A percentile compares a stretch with the other conserved stretches of the same genome.
These are phyloP conservation scores for Trichoderma lentiforme DNA, from an alignment of 2,329 filamentous ascomycete genomes.

Conservation along the genomic window DNA sequence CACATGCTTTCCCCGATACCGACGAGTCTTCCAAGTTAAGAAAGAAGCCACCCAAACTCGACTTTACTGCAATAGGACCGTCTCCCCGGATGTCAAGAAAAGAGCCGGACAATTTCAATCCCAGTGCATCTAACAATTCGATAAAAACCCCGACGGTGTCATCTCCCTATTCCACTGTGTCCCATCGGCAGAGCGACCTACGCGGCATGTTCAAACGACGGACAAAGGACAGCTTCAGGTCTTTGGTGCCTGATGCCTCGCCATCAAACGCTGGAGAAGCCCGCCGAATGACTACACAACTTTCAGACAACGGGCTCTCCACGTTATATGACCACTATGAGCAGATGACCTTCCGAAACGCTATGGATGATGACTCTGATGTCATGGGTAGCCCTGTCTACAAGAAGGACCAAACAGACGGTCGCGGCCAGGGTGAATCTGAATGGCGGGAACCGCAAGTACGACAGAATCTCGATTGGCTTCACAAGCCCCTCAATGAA, in stretches of 20 bases:
- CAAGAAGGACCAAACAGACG: neutral
- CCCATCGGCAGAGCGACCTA: constrained; percentile 24
- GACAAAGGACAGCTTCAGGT: constrained; percentile 37
- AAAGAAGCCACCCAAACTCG: constrained; percentile 48
- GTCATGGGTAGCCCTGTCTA: neutral
- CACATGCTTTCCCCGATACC: constrained; percentile 34
- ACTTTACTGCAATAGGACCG: constrained; percentile 45
- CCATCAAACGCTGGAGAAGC: constrained; percentile 29
- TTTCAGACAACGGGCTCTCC: constrained; percentile 38
- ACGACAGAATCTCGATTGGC: constrained; percentile 18
- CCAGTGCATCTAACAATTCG: constrained; percentile 29
- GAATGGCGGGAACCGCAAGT: constrained; percentile 4
- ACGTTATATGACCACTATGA: constrained; percentile 59
- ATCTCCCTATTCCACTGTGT: constrained; percentile 34
- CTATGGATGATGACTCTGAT: constrained; percentile 30
- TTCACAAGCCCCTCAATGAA: constrained; percentile 9
- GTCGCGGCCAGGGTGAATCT: neutral
- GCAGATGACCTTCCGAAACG: constrained; percentile 49
- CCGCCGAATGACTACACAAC: constrained; percentile 19
- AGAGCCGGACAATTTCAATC: constrained; percentile 34
- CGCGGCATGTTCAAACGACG: constrained; percentile 34
- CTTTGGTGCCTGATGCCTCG: constrained; percentile 22
- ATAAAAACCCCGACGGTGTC: constrained; percentile 43
- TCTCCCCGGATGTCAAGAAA: constrained; percentile 31
- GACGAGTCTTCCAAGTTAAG: constrained; percentile 32